These are phyloP conservation scores for Mortierella sp. DNA, from an alignment of 371 early-diverging fungal genomes.

Conservation along the genomic window DNA sequence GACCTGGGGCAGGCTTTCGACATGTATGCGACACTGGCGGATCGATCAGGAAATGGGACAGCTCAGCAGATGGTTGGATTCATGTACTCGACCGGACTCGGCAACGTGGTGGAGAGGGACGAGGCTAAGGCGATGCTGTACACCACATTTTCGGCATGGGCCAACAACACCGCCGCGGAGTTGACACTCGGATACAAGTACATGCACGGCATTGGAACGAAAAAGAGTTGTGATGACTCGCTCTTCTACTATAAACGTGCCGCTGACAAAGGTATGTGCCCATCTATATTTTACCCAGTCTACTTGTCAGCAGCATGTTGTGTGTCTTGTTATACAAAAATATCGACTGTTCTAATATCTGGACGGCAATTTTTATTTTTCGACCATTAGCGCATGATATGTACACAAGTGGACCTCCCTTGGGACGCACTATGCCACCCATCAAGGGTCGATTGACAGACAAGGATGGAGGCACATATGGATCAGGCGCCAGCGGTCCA, in stretches of 20 bases:
- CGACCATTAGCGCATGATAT: slow-evolving; percentile 68
- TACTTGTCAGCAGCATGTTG: no score
- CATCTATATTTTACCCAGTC: no score
- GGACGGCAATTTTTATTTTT: not conserved
- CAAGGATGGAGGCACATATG: slow-evolving; percentile 86
- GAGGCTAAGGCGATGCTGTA: slow-evolving; percentile 82
- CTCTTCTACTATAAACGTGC: slow-evolving; percentile 83
- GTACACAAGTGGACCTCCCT: slow-evolving; percentile 85
- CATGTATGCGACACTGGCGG: slow-evolving; percentile 71
- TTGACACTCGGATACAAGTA: slow-evolving; percentile 91
- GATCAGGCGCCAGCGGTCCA: slow-evolving; percentile 77
- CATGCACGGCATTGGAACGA: slow-evolving; percentile 84
- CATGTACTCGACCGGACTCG: slow-evolving; percentile 92
- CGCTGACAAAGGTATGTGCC: slow-evolving; percentile 78
- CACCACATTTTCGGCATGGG: slow-evolving; percentile 87
- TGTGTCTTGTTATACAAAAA: not conserved
- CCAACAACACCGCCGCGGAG: slow-evolving; percentile 80
- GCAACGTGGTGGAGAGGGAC: slow-evolving; percentile 72
- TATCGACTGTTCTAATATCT: not conserved
- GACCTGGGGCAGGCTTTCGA: slow-evolving; percentile 71
- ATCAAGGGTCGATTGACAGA: slow-evolving; percentile 82
- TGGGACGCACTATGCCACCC: slow-evolving; percentile 81
- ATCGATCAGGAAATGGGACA: slow-evolving; percentile 79
- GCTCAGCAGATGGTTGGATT: slow-evolving; percentile 93
- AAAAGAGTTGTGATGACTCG: slow-evolving; percentile 83